Base-by-base conservation (phyloP, 345 rosid genomes). In the Pistacia atlantica region DNA sequence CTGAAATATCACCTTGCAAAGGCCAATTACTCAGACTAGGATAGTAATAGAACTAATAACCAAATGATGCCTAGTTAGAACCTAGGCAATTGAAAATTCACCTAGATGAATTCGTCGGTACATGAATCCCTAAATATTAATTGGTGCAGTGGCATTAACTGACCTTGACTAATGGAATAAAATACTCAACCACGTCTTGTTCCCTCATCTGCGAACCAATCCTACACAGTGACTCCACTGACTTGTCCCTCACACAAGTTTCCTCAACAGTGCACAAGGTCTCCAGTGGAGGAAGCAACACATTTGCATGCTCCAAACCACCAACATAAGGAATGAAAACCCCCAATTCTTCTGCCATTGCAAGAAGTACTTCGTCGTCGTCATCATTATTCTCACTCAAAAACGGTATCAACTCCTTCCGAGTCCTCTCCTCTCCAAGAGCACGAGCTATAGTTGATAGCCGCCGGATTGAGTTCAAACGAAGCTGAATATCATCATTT, bases 291-390 rank as follows among this genome's bases (percentile, higher is more conserved):
- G 90, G 94, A 56, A 92, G 85, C 80, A 92, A 72, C 16, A 87
- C 90, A 78, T 85, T 81, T 16, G 97, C 92, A 56, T 84, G 72
- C 79, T 92, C 91, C 74, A 90, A 81, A 2, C 97, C 97, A 37
- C 94, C 97, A 52, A 90, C 94, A 71, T 87, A 92, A 28, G 94
- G 97, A 76, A 90, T 87, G 77, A 91, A 91, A 67, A 85, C 92
- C 20, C 97, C 97, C 83, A 92, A 55, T 78, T 92, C 97, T 73
- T 92, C 94, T 0, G 94, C 91, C 97, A 92, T 90, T 3, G 94
- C 92, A 58, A 92, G 87, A 61, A 92, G 89, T 58, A 92, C 91
- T 84, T 90, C 97, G 20, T 92, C 97, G 37, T 90, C 97, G 6
- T 92, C 97, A 5, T 92, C 97, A 75, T 92, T 92, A 72, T 87